These are phyloP conservation scores for Amesomyces nigricolor DNA, from an alignment of 2,329 filamentous ascomycete species.

Conservation along the genomic window DNA sequence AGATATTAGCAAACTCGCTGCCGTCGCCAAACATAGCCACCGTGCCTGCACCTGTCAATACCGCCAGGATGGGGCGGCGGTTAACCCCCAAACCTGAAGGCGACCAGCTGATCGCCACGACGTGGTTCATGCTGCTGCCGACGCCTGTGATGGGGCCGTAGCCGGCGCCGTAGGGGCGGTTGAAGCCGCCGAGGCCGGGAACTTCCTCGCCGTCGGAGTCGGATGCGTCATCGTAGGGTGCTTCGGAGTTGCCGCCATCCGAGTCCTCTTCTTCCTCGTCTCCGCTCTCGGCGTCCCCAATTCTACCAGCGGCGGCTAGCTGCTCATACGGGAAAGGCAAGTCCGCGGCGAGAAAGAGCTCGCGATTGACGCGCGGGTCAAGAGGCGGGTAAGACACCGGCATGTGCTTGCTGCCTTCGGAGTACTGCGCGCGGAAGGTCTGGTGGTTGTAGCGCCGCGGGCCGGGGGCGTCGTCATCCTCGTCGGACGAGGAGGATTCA, in stretches of 20 bases:
- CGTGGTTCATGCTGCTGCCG: constrained; percentile 50
- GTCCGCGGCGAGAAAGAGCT: constrained; percentile 38
- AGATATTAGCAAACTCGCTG: constrained; percentile 23
- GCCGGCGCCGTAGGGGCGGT: constrained; percentile 41
- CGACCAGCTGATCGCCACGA: constrained; percentile 52
- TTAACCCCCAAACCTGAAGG: constrained; percentile 52
- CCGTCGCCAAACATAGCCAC: constrained; percentile 49
- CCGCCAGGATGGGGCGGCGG: constrained; percentile 45
- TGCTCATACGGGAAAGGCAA: constrained; percentile 31
- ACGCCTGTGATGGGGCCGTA: constrained; percentile 41
- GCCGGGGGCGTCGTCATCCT: constrained; percentile 24
- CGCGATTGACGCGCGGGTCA: constrained; percentile 40
- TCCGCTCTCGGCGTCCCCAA: constrained; percentile 20
- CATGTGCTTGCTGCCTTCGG: constrained; percentile 32
- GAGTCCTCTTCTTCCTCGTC: background rate
- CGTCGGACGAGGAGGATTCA: constrained; percentile 22
- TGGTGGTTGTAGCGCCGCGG: constrained; percentile 23
- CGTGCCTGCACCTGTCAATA: constrained; percentile 46
- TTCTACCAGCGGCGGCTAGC: constrained; percentile 8
- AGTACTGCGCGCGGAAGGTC: constrained; percentile 30
- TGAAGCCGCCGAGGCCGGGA: constrained; percentile 25
- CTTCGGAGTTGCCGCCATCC: constrained; percentile 12
- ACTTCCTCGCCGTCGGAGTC: constrained; percentile 24
- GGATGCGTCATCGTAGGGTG: constrained; percentile 27
- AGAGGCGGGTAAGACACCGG: constrained; percentile 34